These are phyloP conservation scores for Scenedesmus sp. DNA, from an alignment of 163 green algal genomes.

Conservation along the genomic window DNA sequence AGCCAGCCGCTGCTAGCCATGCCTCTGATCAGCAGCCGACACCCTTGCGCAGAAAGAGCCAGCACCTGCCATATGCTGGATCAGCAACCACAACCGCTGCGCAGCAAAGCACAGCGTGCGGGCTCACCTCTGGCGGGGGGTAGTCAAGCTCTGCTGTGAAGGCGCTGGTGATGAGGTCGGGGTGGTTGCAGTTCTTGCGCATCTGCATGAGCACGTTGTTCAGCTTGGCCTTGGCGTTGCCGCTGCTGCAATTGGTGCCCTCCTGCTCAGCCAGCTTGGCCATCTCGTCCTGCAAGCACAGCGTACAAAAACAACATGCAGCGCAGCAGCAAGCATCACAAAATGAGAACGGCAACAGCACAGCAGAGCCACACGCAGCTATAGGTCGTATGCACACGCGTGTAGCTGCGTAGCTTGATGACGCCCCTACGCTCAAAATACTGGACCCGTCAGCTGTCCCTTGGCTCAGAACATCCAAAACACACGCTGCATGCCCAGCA, in stretches of 20 bases:
- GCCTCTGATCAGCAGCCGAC: too few relatives aligned
- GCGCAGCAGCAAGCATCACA: background rate
- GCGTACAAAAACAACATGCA: background rate
- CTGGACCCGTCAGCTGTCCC: too few relatives aligned
- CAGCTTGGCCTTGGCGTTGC: slow-evolving; percentile 65
- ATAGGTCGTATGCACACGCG: background rate
- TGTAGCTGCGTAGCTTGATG: too few relatives aligned
- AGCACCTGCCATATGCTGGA: too few relatives aligned
- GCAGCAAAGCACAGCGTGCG: too few relatives aligned
- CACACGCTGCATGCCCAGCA: too few relatives aligned
- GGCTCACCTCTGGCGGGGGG: slow-evolving; percentile 49
- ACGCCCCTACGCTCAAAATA: too few relatives aligned
- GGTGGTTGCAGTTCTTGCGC: slow-evolving; percentile 96
- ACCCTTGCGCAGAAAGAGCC: too few relatives aligned
- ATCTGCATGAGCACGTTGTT: slow-evolving; percentile 98
- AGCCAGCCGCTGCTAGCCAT: background rate
- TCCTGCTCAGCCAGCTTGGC: slow-evolving; percentile 43
- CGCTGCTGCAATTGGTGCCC: slow-evolving; percentile 14
- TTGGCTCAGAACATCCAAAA: too few relatives aligned
- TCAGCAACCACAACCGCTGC: too few relatives aligned
- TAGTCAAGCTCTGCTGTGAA: slow-evolving; percentile 52
- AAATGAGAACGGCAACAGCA: too few relatives aligned
- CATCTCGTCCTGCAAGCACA: slow-evolving; percentile 54
- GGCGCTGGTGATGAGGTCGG: slow-evolving; percentile 92
- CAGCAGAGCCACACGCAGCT: background rate